Conservation (phyloP, 208 protist genomes). For the Acanthamoeba polyphaga region DNA sequence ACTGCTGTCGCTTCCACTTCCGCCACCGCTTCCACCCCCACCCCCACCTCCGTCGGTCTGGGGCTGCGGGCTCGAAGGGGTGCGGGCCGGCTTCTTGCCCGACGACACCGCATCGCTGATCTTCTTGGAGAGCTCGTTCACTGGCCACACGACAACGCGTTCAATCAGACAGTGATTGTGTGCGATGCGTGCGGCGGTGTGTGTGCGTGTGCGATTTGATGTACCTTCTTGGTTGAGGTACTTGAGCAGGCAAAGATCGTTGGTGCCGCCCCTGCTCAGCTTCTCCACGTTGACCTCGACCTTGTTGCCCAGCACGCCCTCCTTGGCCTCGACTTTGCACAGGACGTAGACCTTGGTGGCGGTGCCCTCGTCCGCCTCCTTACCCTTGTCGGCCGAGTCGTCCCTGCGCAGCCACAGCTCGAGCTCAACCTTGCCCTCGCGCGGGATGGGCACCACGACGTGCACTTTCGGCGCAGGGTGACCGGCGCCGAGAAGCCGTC, state of each 20-base stretch:
- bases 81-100: background rate
- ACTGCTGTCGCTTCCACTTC: background rate
- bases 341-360: background rate
- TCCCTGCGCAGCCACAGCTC: constrained; percentile 46
- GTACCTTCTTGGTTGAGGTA: constrained; percentile 34
- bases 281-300: constrained; percentile 13
- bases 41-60: background rate
- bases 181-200: background rate
- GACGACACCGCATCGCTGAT: constrained; percentile 35
- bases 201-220: no score
- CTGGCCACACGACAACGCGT: background rate
- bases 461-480: constrained; percentile 32
- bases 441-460: constrained; percentile 40
- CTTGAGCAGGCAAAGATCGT: constrained; percentile 30
- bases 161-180: background rate
- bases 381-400: background rate
- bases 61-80: background rate
- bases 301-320: constrained; percentile 37
- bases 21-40: background rate
- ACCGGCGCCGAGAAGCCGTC: constrained; percentile 53
- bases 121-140: constrained; percentile 30
- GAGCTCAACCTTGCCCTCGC: constrained; percentile 26
- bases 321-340: constrained; percentile 46
- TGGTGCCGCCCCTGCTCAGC: constrained; percentile 5
- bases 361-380: background rate